phyloP scores from a whole-genome alignment of 129 eudicot species.

The Sambucus nigra region DNA sequence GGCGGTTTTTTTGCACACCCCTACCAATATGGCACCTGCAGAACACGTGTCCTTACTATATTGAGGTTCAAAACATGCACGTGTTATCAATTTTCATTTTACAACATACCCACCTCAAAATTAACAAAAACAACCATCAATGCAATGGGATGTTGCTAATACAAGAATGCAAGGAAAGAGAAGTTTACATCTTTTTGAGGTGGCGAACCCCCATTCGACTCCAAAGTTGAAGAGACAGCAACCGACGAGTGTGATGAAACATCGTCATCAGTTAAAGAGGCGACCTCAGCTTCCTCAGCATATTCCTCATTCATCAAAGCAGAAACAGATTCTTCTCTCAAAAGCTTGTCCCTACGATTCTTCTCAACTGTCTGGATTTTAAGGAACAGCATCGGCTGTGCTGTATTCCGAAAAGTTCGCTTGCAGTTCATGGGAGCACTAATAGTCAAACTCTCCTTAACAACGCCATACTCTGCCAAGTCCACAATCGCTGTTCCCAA shows the following conservation, averaged over 20 bases:
- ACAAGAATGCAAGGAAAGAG: neutral
- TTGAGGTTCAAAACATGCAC: too few species aligned
- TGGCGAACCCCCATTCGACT: slow-evolving; percentile 32
- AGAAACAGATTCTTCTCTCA: slow-evolving; percentile 60
- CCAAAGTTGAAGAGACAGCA: slow-evolving; percentile 28
- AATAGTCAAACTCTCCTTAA: slow-evolving; percentile 37
- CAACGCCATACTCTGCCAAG: slow-evolving; percentile 73
- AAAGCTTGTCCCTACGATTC: slow-evolving; percentile 30
- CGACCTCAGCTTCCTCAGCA: slow-evolving; percentile 78
- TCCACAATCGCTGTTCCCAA: slow-evolving; percentile 65
- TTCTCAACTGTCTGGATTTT: slow-evolving; percentile 44
- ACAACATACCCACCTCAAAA: too few species aligned
- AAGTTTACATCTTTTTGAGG: slow-evolving; percentile 36
- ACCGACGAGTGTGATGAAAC: slow-evolving; percentile 60
- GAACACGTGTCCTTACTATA: too few species aligned
- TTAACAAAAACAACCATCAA: too few species aligned
- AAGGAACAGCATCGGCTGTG: slow-evolving; percentile 58
- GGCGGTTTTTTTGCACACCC: too few species aligned
- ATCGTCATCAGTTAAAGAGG: slow-evolving; percentile 60
- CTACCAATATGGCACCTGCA: too few species aligned
- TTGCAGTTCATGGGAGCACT: slow-evolving; percentile 67
- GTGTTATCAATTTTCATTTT: too few species aligned
- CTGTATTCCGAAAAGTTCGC: slow-evolving; percentile 58
- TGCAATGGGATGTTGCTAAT: too few species aligned
- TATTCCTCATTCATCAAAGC: slow-evolving; percentile 72